These are phyloP conservation scores for Penicillium turbatum DNA, from an alignment of 495 filamentous ascomycete genomes.

Conservation along the genomic window DNA sequence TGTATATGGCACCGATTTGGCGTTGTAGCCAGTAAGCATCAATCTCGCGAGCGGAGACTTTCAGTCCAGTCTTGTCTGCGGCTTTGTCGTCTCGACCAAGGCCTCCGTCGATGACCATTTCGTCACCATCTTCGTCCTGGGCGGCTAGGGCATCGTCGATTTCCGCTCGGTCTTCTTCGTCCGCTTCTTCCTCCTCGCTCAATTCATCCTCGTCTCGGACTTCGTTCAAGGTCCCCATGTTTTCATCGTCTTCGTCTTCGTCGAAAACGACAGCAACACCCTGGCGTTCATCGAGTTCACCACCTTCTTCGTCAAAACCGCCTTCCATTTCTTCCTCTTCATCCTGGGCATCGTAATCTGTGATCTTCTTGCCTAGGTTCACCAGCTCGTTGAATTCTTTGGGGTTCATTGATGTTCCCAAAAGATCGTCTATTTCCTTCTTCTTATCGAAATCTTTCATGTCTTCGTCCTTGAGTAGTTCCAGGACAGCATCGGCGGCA, in stretches of 20 bases:
- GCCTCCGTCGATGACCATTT: constrained; percentile 75
- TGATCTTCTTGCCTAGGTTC: constrained; percentile 98
- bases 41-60: constrained; percentile 77
- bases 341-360: constrained; percentile 95
- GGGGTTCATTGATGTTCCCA: constrained; percentile 73
- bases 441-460: constrained; percentile 99
- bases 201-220: constrained; percentile 65
- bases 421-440: constrained; percentile 90
- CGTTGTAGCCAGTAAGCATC: constrained; percentile 97
- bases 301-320: constrained; percentile 57
- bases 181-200: constrained; percentile 67
- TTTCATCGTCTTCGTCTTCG: constrained; percentile 86
- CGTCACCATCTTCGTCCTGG: constrained; percentile 52
- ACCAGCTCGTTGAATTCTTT: constrained; percentile 97
- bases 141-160: constrained; percentile 48
- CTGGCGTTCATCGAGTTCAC: constrained; percentile 85
- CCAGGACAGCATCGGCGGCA: constrained; percentile 89
- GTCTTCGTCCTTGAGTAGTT: constrained; percentile 89
- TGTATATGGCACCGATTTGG: constrained; percentile 80
- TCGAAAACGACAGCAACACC: constrained; percentile 98
- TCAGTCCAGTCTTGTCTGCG: constrained; percentile 50
- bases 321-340: constrained; percentile 86
- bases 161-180: constrained; percentile 44
- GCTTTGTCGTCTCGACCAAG: constrained; percentile 35
- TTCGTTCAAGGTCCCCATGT: constrained; percentile 66